Evolutionary conservation across 2,329 filamentous ascomycete species (phyloP), one percentile per base, ranked within the genome.

Genomic region (Claviceps sorghi): DNA sequence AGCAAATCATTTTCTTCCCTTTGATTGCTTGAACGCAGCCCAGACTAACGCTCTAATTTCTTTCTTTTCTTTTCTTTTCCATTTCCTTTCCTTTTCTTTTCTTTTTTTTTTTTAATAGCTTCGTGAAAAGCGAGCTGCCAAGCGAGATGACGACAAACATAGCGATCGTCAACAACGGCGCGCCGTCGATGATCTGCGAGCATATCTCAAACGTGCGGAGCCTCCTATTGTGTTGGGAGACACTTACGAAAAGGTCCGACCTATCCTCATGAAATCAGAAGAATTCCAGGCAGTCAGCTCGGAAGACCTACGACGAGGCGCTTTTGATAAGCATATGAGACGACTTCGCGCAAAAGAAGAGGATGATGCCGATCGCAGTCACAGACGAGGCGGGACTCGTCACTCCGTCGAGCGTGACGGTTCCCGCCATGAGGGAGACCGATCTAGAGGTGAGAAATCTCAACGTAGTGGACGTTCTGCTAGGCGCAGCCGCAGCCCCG

Each of bases 331-430:
- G 70, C 81, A 89, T 61, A 82, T 96, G 60, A 86, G 87, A 56
- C 87, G 93, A 49, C 73, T 96, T n/a, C 87, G 84, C 64, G 91
- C 97, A 60, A 90, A 90, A 64, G 87, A 94, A 59, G 87, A 94
- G 52, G 88, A 94, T 52, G 88, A 94, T 57, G 72, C 73, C 34
- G 89, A 95, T 54, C 79, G 79, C 53, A 75, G 77, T 56, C 71
- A 74, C 50, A 75, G 77, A 54, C 78, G 79, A 50, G 74, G 42
- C 42, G 42, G 77, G 51, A 79, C 82, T 41, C 76, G 78, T 56
- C 73, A 71, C 54, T 75, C 72, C 8, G 65, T 62, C 47, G 78
- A 80, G 57, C 71, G 73, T 57, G 71, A 74, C 60, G 58, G 67
- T 58, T 69, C 83, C 59, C 79, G 85, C 59, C 80, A 84, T 61